Evolutionary conservation across 2,329 filamentous ascomycete genomes (phyloP).

Genomic region (Neopestalotiopsis sp.): DNA sequence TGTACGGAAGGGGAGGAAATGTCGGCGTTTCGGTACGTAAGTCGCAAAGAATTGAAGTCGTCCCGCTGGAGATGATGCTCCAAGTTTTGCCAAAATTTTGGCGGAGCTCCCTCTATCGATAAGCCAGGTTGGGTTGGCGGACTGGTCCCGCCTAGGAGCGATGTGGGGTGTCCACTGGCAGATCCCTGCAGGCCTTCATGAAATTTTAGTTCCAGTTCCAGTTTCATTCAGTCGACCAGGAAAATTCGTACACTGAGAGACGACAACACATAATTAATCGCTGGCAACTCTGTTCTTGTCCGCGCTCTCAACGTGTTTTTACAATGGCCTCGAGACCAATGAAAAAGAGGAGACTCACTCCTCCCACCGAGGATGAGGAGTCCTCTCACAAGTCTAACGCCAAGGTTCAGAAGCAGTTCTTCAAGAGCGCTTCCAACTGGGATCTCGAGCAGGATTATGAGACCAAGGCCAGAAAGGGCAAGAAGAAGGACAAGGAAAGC

Average conservation of each 20-base stretch:
- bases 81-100: slow-evolving; percentile 21
- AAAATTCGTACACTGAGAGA: neutral
- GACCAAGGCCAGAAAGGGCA: slow-evolving; percentile 75
- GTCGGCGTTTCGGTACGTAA: neutral
- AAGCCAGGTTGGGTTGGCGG: slow-evolving; percentile 10
- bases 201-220: slow-evolving; percentile 18
- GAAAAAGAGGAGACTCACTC: slow-evolving; percentile 65
- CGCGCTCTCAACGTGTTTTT: slow-evolving; percentile 1
- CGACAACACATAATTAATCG: neutral
- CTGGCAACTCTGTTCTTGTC: neutral
- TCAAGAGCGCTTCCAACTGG: slow-evolving; percentile 81
- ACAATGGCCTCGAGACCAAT: slow-evolving; percentile 55
- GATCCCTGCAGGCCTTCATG: slow-evolving; percentile 15
- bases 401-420: slow-evolving; percentile 67
- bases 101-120: slow-evolving; percentile 13
- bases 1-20: neutral
- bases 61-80: slow-evolving; percentile 15
- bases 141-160: slow-evolving; percentile 2
- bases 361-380: slow-evolving; percentile 55
- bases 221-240: neutral
- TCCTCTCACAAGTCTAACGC: slow-evolving; percentile 35
- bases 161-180: slow-evolving; percentile 12
- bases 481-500: slow-evolving; percentile 73
- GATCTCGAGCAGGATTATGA: slow-evolving; percentile 94
- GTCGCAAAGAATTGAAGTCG: slow-evolving; percentile 9